Evolutionary conservation across 768 basidiomycete genomes (phyloP), one percentile per base, ranked within the genome.

Genomic region (Termitomyces titanicus): DNA sequence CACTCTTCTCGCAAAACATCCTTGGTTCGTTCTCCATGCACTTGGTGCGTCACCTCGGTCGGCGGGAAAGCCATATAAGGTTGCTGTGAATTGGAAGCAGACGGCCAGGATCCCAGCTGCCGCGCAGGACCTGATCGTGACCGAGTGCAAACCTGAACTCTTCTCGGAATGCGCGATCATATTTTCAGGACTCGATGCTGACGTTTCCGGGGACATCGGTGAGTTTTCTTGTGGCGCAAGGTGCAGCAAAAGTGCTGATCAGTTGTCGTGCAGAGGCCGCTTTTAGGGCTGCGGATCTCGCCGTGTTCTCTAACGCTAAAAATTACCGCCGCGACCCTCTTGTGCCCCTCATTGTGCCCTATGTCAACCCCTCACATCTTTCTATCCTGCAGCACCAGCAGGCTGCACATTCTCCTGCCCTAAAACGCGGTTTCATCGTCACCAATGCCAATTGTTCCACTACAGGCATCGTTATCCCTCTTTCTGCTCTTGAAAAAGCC

Each of bases 391-490:
- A 81, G 0, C 89, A 94, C 64, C 97, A 99, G 71, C 91, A 77
- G 49, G 62, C 83, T 2, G 73, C 82, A 15, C 87, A 90, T 61
- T 71, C 77, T 2, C 89, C 84, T 18, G 83, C 83, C 0, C 80
- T 89, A 33, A 81, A 80, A 65, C 85, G 83, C 61, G 97, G 97
- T 3, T 98, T 93, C 77, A 95, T 99, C 69, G 88, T 99, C 58
- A 95, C 94, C 55, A 99, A 99, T 69, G 97, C 97, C 62, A 99
- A 98, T 74, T 98, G 97, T 74, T 89, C 92, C 22, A 98, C 97
- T 3, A 99, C 97, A 0, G 95, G 90, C 40, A 80, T 87, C 66
- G 92, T 93, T 56, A 84, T 97, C 56, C 92, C 94, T n/a, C 85
- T 98, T 62, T 82, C 84, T 46, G 94, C 94, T 0, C 82, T 98